Conservation (phyloP, 75 land plant genomes). For the Chamaecyparis obtusa region DNA sequence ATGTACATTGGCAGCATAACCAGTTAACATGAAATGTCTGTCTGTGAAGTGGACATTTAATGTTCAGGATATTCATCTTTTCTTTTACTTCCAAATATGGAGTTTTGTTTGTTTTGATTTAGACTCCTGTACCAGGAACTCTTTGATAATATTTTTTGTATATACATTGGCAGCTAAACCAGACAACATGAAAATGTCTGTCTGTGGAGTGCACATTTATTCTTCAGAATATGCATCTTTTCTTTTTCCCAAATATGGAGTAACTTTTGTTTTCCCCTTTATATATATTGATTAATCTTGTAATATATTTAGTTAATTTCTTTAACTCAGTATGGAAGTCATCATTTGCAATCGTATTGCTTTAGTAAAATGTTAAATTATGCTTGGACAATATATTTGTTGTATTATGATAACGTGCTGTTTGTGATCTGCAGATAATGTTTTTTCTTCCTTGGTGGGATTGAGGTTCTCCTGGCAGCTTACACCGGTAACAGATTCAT, state of each 20-base stretch:
- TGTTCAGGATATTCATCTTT: no score
- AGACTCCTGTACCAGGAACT: no score
- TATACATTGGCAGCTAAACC: background rate
- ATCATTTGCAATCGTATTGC: background rate
- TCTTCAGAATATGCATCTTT: background rate
- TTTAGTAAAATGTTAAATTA: background rate
- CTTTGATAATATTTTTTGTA: no score
- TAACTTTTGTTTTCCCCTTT: background rate
- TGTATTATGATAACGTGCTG: background rate
- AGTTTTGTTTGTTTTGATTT: background rate
- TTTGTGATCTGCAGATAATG: slow-evolving; percentile 69
- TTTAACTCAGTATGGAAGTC: background rate
- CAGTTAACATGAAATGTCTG: no score
- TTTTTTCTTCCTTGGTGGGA: slow-evolving; percentile 92
- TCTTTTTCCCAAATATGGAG: background rate
- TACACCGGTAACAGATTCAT: slow-evolving; percentile 28
- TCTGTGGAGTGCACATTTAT: background rate
- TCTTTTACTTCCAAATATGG: no score
- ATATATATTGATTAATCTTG: background rate
- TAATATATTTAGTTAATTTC: background rate
- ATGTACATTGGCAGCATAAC: no score
- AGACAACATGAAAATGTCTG: background rate
- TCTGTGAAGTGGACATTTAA: no score
- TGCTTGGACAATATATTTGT: background rate
- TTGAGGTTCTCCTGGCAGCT: slow-evolving; percentile 85